phyloP scores from a whole-genome alignment of 768 basidiomycete species.

The Omphalotus guepiniiformis region DNA sequence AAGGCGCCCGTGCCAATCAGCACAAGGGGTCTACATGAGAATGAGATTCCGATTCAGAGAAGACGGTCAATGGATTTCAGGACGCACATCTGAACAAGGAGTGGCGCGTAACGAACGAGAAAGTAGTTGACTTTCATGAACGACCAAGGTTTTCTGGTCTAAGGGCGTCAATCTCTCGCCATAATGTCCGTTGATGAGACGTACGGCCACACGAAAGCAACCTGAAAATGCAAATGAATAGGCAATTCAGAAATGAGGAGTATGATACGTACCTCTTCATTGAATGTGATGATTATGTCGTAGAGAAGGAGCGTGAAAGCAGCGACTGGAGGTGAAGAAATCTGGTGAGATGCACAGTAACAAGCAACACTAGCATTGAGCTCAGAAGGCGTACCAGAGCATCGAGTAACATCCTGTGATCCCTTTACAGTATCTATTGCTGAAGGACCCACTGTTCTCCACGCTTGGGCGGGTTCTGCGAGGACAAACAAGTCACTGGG shows the following conservation, averaged over 20 bases:
- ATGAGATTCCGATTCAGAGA: neutral
- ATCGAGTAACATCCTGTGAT: neutral
- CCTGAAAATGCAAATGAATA: neutral
- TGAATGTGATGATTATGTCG: neutral
- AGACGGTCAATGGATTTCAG: neutral
- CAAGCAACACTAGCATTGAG: neutral
- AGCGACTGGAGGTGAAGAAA: neutral
- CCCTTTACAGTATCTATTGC: neutral
- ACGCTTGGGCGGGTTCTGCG: neutral
- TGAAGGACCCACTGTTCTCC: slow-evolving; percentile 1
- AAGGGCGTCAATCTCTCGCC: neutral
- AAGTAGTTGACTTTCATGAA: slow-evolving; percentile 1
- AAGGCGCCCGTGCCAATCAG: slow-evolving; percentile 12
- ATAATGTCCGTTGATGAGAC: neutral
- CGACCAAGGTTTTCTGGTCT: neutral
- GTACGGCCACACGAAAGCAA: neutral
- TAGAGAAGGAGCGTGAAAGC: neutral
- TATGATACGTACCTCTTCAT: slow-evolving; percentile 4
- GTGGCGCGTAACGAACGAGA: slow-evolving; percentile 1
- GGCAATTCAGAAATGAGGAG: neutral
- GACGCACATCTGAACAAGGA: slow-evolving; percentile 6
- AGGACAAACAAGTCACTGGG: neutral
- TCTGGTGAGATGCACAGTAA: too few relatives aligned
- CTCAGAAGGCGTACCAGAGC: neutral
- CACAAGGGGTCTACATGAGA: neutral